Percentiles rank a stretch among this genome's conserved stretches.
phyloP scores from a whole-genome alignment of 176 grass and related monocot species.

The Oryza officinalis region DNA sequence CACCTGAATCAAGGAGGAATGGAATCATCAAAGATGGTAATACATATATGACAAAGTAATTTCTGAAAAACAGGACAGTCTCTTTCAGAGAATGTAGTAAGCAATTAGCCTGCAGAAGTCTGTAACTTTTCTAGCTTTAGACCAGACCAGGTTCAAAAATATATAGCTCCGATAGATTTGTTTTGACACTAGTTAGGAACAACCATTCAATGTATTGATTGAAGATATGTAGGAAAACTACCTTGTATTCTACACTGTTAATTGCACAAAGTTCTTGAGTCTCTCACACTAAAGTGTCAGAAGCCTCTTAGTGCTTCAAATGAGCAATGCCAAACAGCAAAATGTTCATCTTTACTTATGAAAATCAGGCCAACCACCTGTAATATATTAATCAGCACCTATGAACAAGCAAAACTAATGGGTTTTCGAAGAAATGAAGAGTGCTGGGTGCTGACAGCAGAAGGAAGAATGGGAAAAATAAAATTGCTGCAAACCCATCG shows the following conservation, averaged over 20 bases:
- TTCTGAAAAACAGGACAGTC: not conserved
- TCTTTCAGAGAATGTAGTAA: not conserved
- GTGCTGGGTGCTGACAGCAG: not conserved
- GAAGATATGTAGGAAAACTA: slow-evolving; percentile 4
- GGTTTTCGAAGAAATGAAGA: not conserved
- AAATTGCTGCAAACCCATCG: not conserved
- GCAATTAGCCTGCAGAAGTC: not conserved
- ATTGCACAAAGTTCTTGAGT: not conserved
- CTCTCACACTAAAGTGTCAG: not conserved
- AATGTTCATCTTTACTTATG: not conserved
- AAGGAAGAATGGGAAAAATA: not conserved
- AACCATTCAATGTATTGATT: not conserved
- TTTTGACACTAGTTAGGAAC: not conserved
- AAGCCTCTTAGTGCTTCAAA: not conserved
- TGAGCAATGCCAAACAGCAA: not conserved
- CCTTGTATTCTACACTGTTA: slow-evolving; percentile 9
- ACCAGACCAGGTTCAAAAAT: not conserved
- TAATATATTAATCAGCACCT: not conserved
- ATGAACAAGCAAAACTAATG: slow-evolving; percentile 3
- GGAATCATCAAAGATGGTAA: slow-evolving; percentile 5
- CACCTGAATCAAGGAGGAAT: slow-evolving; percentile 51
- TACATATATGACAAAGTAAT: not conserved
- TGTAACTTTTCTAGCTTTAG: not conserved
- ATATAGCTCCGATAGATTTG: not conserved
- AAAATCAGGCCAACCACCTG: slow-evolving; percentile 6